A percentile compares a stretch with the other conserved stretches of the same genome.
These are phyloP conservation scores for Pleurotus djamor DNA, from an alignment of 768 basidiomycete species.

Conservation along the genomic window DNA sequence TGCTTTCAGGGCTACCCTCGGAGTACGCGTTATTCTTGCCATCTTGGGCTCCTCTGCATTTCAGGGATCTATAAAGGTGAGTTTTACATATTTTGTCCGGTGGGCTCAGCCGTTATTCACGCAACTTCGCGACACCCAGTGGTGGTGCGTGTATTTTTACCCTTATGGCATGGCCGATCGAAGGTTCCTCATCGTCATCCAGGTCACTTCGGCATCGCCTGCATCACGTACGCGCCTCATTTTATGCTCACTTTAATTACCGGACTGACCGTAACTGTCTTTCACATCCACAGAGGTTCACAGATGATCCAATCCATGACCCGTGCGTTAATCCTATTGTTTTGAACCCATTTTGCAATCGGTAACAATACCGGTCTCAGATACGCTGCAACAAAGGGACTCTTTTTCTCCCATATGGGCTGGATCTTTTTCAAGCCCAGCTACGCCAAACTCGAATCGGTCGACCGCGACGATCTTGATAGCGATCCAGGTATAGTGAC, in stretches of 20 bases:
- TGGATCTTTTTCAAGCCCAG: conserved; percentile 83
- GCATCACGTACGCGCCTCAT: conserved; percentile 55
- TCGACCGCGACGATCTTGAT: conserved; percentile 70
- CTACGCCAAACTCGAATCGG: conserved; percentile 57
- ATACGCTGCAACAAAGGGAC: conserved; percentile 71
- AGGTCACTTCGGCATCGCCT: conserved; percentile 74
- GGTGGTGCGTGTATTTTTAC: conserved; percentile 40
- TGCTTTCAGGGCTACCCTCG: conserved; percentile 57
- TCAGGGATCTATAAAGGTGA: conserved; percentile 77
- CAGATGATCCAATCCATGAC: conserved; percentile 66
- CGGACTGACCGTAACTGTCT: not conserved
- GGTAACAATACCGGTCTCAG: conserved; percentile 23
- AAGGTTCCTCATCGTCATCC: not conserved
- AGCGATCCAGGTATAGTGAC: conserved; percentile 57
- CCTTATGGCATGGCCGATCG: not conserved
- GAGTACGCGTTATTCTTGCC: conserved; percentile 58
- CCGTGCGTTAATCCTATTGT: conserved; percentile 34
- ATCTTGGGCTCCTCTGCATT: conserved; percentile 70
- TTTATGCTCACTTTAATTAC: not conserved
- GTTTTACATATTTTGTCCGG: conserved; percentile 8
- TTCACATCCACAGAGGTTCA: conserved; percentile 51
- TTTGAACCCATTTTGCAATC: not conserved
- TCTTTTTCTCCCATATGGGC: conserved; percentile 79
- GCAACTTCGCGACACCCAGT: conserved; percentile 24
- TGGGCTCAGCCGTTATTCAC: not conserved